Percentiles rank a stretch among this genome's conserved stretches.
Evolutionary conservation across 1,284 basidiomycete species (phyloP).

Genomic region (Wolfiporia cocos): DNA sequence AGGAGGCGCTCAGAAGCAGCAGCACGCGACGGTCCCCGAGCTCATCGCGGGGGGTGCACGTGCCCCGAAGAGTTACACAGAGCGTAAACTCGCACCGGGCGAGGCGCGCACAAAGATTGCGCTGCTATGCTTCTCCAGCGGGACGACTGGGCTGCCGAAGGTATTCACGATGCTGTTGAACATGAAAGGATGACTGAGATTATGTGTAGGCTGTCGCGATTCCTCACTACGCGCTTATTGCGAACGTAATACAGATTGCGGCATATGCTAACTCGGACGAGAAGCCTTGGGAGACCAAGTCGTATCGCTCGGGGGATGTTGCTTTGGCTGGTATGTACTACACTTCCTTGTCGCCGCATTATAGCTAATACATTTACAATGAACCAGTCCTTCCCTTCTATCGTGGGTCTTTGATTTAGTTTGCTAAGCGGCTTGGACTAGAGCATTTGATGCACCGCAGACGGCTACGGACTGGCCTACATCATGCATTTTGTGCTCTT

Average conservation of each 20-base stretch:
- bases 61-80: constrained; percentile 30
- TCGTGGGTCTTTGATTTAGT: constrained; percentile 18
- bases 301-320: constrained; percentile 50
- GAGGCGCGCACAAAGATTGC: constrained; percentile 65
- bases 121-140: constrained; percentile 72
- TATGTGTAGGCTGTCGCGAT: constrained; percentile 4
- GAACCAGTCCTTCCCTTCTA: constrained; percentile 29
- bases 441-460: constrained; percentile 32
- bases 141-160: constrained; percentile 80
- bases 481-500: constrained; percentile 54
- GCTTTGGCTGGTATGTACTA: constrained; percentile 35
- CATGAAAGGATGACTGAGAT: not conserved
- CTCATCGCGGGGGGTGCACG: constrained; percentile 1
- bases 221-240: constrained; percentile 44
- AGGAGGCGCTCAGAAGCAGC: not conserved
- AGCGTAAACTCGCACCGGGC: constrained; percentile 42
- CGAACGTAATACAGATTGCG: constrained; percentile 62
- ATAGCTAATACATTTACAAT: not conserved
- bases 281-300: constrained; percentile 22
- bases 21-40: not conserved
- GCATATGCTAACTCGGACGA: constrained; percentile 29
- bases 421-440: no score
- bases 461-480: constrained; percentile 70
- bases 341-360: not conserved
- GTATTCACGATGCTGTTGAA: constrained; percentile 27